phyloP scores from a whole-genome alignment of 163 green algal species.

The Chlorella variabilis region DNA sequence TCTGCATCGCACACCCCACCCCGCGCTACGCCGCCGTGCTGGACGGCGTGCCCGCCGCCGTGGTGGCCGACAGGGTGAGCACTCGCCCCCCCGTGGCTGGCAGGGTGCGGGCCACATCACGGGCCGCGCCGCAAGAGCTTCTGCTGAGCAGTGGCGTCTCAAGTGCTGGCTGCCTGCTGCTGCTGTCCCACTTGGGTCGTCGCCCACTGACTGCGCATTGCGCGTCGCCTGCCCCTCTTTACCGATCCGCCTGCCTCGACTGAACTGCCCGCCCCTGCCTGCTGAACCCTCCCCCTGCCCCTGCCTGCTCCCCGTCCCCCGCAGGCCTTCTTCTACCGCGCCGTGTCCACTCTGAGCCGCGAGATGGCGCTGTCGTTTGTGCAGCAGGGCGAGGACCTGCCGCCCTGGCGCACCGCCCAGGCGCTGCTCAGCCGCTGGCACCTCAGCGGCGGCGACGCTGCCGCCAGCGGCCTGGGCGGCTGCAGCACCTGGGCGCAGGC shows the following conservation, averaged over 20 bases:
- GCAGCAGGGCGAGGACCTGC: slow-evolving; percentile 49
- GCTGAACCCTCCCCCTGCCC: no score
- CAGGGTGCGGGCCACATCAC: no score
- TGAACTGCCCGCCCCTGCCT: no score
- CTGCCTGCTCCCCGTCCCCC: not conserved
- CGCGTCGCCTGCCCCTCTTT: no score
- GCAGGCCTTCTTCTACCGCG: slow-evolving; percentile 27
- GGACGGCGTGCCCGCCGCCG: slow-evolving; percentile 25
- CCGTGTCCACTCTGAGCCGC: slow-evolving; percentile 51
- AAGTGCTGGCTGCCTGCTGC: no score
- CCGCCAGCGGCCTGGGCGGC: not conserved
- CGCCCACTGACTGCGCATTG: no score
- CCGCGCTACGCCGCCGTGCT: slow-evolving; percentile 55
- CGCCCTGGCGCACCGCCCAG: slow-evolving; percentile 60
- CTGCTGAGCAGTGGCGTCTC: no score
- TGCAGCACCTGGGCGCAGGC: slow-evolving; percentile 11
- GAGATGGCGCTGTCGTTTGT: slow-evolving; percentile 58
- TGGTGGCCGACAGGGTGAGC: slow-evolving; percentile 31
- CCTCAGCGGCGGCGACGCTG: not conserved
- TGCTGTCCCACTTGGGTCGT: not conserved
- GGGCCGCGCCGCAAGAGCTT: not conserved
- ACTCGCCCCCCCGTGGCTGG: no score
- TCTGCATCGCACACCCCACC: slow-evolving; percentile 63
- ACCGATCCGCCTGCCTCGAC: no score
- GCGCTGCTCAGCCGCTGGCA: slow-evolving; percentile 65